Evolutionary conservation across 768 basidiomycete genomes (phyloP).

Genomic region (Leccinum arenicola): DNA sequence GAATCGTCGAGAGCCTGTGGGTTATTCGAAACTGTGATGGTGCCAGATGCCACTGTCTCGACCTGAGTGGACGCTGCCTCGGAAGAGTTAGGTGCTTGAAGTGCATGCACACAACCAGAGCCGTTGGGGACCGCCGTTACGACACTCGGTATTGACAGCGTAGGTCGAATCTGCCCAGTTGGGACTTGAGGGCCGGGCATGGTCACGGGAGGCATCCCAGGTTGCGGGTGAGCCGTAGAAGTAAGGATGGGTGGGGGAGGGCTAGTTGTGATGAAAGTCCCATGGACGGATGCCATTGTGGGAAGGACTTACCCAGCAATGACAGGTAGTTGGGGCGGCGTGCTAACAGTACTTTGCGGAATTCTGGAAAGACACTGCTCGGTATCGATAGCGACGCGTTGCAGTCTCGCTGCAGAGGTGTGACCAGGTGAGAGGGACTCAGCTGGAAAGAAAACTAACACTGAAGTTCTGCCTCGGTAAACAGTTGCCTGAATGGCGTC

Average conservation of each 20-base stretch:
- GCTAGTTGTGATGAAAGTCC: conserved; percentile 2
- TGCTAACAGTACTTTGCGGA: neutral
- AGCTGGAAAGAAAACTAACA: conserved; percentile 10
- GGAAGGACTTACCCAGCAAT: conserved; percentile 13
- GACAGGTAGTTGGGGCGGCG: neutral
- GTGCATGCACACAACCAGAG: neutral
- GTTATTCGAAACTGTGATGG: neutral
- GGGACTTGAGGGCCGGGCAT: neutral
- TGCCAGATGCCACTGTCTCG: neutral
- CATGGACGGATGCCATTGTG: neutral
- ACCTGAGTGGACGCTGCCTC: neutral
- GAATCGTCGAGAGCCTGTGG: neutral
- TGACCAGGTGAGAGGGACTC: neutral
- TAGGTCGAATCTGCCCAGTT: neutral
- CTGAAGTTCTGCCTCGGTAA: conserved; percentile 23
- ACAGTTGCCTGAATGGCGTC: conserved; percentile 18
- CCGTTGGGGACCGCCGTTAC: neutral
- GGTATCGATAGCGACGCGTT: conserved; percentile 15
- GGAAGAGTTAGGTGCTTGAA: neutral
- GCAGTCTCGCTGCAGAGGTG: conserved; percentile 17
- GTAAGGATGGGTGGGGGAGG: neutral
- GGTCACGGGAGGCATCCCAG: neutral
- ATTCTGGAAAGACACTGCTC: neutral
- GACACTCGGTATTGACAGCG: neutral
- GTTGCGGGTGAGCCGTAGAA: neutral